Conservation (phyloP, 352 stramenopile species). For the Sclerospora graminicola region DNA sequence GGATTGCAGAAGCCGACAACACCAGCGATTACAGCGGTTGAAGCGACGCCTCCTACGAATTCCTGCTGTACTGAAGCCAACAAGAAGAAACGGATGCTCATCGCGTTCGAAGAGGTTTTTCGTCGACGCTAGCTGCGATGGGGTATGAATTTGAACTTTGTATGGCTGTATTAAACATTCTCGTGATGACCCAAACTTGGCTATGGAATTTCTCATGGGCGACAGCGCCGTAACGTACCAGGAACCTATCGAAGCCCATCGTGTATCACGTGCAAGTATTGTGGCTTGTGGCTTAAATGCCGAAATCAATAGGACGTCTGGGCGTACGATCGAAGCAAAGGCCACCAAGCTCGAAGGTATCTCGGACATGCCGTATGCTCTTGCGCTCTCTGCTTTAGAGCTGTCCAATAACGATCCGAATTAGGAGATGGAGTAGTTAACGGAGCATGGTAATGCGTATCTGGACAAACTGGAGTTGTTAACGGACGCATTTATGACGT, state of each 20-base stretch:
- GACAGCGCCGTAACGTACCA: conserved; percentile 58
- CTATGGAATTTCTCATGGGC: conserved; percentile 82
- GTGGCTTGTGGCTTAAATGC: conserved; percentile 17
- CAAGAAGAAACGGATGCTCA: too few species aligned
- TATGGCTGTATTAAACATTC: conserved; percentile 75
- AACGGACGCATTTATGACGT: conserved; percentile 36
- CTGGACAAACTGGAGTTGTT: conserved; percentile 41
- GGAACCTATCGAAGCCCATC: conserved; percentile 49
- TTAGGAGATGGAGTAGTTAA: conserved; percentile 80
- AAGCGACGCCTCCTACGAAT: too few species aligned
- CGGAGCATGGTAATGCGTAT: conserved; percentile 67
- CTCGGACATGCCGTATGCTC: conserved; percentile 55
- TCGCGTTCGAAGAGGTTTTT: conserved; percentile 61
- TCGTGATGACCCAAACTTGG: conserved; percentile 72
- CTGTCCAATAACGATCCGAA: conserved; percentile 74
- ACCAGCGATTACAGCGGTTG: too few species aligned
- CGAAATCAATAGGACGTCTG: conserved; percentile 6
- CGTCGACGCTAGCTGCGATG: conserved; percentile 76
- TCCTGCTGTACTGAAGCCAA: too few species aligned
- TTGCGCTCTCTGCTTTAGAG: conserved; percentile 59
- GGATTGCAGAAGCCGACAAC: too few species aligned
- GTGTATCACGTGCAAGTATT: conserved; percentile 36
- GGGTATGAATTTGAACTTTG: conserved; percentile 84
- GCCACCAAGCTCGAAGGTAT: conserved; percentile 62
- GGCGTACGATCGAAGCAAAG: conserved; percentile 45